phyloP scores from a whole-genome alignment of 2,329 filamentous ascomycete genomes.

The Aureobasidium zeae region DNA sequence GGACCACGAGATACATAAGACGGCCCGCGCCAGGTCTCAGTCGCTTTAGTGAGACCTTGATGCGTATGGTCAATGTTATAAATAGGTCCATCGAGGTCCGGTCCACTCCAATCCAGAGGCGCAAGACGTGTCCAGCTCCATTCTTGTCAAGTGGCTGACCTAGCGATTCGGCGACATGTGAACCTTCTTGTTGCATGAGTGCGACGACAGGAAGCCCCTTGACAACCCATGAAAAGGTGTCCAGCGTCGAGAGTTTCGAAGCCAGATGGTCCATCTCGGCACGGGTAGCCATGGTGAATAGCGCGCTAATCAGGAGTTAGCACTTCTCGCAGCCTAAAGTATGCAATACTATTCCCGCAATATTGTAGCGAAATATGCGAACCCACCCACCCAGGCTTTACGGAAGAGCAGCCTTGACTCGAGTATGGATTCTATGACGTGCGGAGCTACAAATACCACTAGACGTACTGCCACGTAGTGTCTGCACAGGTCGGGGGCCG shows the following conservation, averaged over 20 bases:
- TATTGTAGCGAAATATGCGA: conserved; percentile 4
- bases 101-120: neutral
- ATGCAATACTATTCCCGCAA: neutral
- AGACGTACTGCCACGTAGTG: conserved; percentile 1
- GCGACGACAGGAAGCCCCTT: neutral
- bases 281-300: neutral
- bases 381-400: conserved; percentile 3
- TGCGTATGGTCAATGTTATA: neutral
- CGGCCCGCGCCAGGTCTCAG: neutral
- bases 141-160: conserved; percentile 1
- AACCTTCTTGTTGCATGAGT: neutral
- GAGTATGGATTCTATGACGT: too few species aligned
- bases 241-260: neutral
- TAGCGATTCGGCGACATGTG: neutral
- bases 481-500: conserved; percentile 4
- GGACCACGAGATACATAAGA: neutral
- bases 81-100: neutral
- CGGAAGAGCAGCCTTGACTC: conserved; percentile 1
- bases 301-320: neutral
- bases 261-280: neutral
- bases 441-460: neutral
- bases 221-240: neutral
- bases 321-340: neutral
- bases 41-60: neutral
- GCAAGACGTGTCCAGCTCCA: neutral